Conservation (phyloP, 495 filamentous ascomycete species). For the Geoglossum glabrum region DNA sequence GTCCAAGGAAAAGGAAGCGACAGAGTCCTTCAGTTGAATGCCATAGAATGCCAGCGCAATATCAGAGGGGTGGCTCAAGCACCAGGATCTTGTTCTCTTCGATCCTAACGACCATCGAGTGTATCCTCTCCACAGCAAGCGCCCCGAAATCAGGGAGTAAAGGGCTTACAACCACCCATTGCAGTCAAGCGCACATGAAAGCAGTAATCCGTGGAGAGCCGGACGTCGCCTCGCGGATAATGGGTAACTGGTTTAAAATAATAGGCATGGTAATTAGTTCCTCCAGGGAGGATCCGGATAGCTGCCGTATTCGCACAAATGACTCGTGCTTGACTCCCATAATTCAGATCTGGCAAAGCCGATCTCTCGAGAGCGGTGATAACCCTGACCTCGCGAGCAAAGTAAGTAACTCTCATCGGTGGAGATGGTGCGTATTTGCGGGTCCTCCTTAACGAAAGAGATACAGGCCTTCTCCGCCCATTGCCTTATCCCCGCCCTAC, state of each 20-base stretch:
- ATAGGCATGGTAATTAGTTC: background rate
- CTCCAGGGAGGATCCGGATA: slow-evolving; percentile 7
- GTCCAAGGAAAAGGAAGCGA: background rate
- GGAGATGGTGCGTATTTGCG: background rate
- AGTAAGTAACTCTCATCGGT: slow-evolving; percentile 11
- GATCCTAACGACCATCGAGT: background rate
- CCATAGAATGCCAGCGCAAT: background rate
- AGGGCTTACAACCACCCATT: background rate
- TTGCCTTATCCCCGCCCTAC: slow-evolving; percentile 13
- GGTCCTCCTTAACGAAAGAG: background rate
- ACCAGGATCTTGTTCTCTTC: background rate
- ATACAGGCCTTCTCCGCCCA: slow-evolving; percentile 10
- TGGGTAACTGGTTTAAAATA: slow-evolving; percentile 2
- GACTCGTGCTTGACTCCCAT: slow-evolving; percentile 14
- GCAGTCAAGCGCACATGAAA: slow-evolving; percentile 4
- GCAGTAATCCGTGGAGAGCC: background rate
- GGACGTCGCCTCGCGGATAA: background rate
- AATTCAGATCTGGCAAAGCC: slow-evolving; percentile 27
- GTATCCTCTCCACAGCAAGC: background rate
- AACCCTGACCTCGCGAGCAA: slow-evolving; percentile 23
- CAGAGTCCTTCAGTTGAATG: background rate
- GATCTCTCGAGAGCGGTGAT: slow-evolving; percentile 22
- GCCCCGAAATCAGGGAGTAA: background rate
- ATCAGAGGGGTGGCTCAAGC: background rate
- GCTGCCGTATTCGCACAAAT: slow-evolving; percentile 20